Base-by-base conservation (phyloP, 179 eudicot species). In the Vitellaria paradoxa region DNA sequence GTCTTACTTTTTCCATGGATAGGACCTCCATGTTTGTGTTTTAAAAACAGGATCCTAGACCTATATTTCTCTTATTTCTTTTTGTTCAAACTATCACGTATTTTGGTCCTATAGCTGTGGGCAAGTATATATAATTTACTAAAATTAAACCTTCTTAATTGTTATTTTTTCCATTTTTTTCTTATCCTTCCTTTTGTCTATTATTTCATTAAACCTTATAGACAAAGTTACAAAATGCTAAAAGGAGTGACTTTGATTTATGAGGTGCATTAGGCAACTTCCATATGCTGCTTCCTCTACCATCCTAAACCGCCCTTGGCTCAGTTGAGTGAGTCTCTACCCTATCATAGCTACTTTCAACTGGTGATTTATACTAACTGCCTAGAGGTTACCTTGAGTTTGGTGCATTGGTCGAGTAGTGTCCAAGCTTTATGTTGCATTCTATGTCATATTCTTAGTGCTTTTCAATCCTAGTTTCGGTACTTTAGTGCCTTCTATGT, bases 121-220 rank as follows among this genome's bases (percentile, higher is more conserved):
- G 18, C 30, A 26, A 72, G 37, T 15, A 17, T 30, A 4, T 62
- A 8, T 63, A 2, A 47, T 74, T 26, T 73, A 30, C 37, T 47
- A 59, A 40, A 55, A 72, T 15, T 59, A 71, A 81, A 55, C 23
- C 26, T 56, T 72, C 75, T 52, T 50, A 11, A 45, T 50, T 47
- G 57, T 62, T 2, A n/a, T 46, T 70, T 70, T 9, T 21, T 20
- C 37, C 49, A 69, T n/a, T 42, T 67, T 42, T 18, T 69, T 69
- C 40, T 3, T 69, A 20, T 69, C 18, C 18, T 50, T 50, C 18
- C 15, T 42, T 18, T 47, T 69, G 40, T 47, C 37, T n/a, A 23
- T 4, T 69, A 47, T 49, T 17, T 50, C 59, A 18, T 73, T 24
- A 72, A 75, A 30, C 37, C 71, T 65, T 65, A 59, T 30, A 14